A percentile compares a stretch with the other conserved stretches of the same genome.
Evolutionary conservation across 768 basidiomycete species (phyloP).

Genomic region (Psilocybe cubensis): DNA sequence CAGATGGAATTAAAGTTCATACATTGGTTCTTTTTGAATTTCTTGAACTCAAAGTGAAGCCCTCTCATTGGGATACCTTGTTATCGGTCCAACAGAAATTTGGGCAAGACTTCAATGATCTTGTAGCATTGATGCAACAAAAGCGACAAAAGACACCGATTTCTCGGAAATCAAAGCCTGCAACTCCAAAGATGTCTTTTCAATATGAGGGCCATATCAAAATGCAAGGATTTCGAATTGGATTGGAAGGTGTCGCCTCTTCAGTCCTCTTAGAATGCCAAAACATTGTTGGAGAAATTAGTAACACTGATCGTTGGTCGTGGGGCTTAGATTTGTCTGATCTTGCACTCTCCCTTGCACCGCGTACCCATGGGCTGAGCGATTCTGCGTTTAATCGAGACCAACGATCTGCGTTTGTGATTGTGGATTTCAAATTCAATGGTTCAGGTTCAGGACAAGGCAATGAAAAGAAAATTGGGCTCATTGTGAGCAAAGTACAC

Average conservation of each 20-base stretch:
- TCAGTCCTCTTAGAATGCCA: conserved; percentile 77
- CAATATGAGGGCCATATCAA: conserved; percentile 59
- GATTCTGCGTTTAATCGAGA: conserved; percentile 55
- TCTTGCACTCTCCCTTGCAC: conserved; percentile 83
- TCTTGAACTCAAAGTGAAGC: conserved; percentile 75
- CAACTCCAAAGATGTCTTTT: conserved; percentile 14
- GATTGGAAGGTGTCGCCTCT: conserved; percentile 74
- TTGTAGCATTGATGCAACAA: conserved; percentile 67
- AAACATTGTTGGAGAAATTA: conserved; percentile 67
- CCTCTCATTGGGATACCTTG: conserved; percentile 82
- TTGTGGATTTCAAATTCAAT: conserved; percentile 67
- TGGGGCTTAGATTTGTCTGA: conserved; percentile 79
- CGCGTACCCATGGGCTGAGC: conserved; percentile 44
- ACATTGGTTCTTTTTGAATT: conserved; percentile 66
- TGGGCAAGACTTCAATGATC: conserved; percentile 85
- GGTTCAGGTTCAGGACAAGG: conserved; percentile 30
- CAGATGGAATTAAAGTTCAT: conserved; percentile 52
- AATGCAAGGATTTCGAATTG: conserved; percentile 81
- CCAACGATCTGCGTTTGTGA: conserved; percentile 81
- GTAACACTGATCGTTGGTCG: conserved; percentile 44
- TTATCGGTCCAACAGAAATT: conserved; percentile 88
- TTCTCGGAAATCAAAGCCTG: conserved; percentile 19
- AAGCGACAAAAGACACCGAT: conserved; percentile 41
- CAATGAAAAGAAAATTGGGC: conserved; percentile 42
- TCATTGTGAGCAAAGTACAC: conserved; percentile 77